These are phyloP conservation scores for Sporopachydermia lactativora DNA, from an alignment of 805 yeast species.

Conservation along the genomic window DNA sequence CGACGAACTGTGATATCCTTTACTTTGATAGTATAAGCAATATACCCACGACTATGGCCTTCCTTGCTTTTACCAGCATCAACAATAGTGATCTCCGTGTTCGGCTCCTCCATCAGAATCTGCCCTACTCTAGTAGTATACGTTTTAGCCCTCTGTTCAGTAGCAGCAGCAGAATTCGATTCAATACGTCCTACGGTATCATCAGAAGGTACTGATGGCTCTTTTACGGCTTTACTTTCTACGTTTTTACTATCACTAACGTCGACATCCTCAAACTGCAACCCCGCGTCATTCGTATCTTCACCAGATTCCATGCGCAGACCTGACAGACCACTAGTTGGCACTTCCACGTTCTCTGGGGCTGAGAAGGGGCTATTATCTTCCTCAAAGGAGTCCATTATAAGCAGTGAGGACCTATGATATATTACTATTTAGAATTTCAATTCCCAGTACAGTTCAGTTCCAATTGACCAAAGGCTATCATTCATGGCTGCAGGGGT, in stretches of 20 bases:
- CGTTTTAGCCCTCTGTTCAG: background rate
- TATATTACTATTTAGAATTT: no score
- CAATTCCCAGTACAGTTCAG: no score
- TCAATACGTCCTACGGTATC: no score
- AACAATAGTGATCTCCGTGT: conserved; percentile 31
- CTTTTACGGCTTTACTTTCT: background rate
- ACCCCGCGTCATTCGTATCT: background rate
- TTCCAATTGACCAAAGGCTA: no score
- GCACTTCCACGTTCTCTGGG: background rate
- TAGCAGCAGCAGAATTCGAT: background rate
- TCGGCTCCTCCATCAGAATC: conserved; percentile 16
- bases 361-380: conserved; percentile 1
- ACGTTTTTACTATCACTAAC: background rate
- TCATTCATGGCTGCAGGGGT: no score
- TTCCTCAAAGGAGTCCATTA: background rate
- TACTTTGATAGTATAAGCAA: conserved; percentile 63
- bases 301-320: background rate
- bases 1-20: conserved; percentile 49
- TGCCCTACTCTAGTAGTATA: conserved; percentile 20
- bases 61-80: conserved; percentile 85
- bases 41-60: conserved; percentile 59
- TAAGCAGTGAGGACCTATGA: no score
- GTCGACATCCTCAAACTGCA: background rate
- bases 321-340: no score
- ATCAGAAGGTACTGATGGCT: background rate